A percentile compares a stretch with the other conserved stretches of the same genome.
phyloP scores from a whole-genome alignment of 164 flowering plant genomes.

The Umbellularia californica region DNA sequence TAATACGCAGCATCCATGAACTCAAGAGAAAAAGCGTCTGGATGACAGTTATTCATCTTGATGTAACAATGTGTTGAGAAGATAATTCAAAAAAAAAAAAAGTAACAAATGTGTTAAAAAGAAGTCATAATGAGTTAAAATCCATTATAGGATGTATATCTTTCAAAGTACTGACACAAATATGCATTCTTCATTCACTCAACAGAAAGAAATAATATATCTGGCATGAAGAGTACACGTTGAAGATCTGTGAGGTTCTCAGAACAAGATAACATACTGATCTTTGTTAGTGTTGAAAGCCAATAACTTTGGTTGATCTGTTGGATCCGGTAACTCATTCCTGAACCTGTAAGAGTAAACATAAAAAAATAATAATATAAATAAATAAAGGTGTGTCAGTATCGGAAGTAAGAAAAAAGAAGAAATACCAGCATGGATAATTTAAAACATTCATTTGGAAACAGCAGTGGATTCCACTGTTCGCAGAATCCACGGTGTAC shows the following conservation, averaged over 20 bases:
- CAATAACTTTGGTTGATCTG: conserved; percentile 82
- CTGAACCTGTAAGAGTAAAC: conserved; percentile 59
- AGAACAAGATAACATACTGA: conserved; percentile 42
- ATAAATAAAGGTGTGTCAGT: not conserved
- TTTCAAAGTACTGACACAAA: not conserved
- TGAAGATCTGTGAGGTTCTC: not conserved
- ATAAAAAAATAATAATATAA: not conserved
- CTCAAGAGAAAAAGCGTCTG: too few relatives aligned
- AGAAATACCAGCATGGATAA: not conserved
- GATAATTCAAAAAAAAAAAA: not conserved
- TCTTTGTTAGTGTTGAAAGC: conserved; percentile 63
- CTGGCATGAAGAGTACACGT: not conserved
- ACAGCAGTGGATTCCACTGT: not conserved
- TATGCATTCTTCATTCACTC: not conserved
- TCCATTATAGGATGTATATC: not conserved
- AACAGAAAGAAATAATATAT: too few relatives aligned
- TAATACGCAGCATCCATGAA: too few relatives aligned
- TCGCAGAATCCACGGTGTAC: too few relatives aligned
- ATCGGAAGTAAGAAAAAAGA: not conserved
- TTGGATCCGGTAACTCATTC: conserved; percentile 95
- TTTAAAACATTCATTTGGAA: not conserved
- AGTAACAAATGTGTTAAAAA: not conserved
- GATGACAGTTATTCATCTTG: too few relatives aligned
- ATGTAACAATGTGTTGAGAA: not conserved
- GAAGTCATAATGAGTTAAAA: not conserved